A percentile compares a stretch with the other conserved stretches of the same genome.
Conservation (phyloP, 768 basidiomycete species). For the Russula vinacea region DNA sequence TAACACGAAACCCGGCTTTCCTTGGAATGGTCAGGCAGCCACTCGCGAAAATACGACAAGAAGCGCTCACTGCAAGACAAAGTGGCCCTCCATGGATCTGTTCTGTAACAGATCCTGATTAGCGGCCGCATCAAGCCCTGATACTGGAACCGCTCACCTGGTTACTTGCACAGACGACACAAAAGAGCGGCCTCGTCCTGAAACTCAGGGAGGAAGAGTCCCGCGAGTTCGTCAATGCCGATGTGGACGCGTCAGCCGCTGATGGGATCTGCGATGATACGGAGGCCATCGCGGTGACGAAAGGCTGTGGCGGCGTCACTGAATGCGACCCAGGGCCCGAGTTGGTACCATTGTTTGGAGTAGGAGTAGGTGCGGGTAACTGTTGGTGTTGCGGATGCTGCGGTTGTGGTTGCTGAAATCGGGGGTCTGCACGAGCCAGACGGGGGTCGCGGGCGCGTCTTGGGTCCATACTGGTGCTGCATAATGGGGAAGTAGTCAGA, state of each 20-base stretch:
- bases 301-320: slow-evolving; percentile 30
- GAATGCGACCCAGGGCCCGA: slow-evolving; percentile 25
- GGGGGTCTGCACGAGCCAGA: slow-evolving; percentile 66
- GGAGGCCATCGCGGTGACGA: slow-evolving; percentile 27
- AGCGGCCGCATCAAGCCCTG: background rate
- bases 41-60: background rate
- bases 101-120: slow-evolving; percentile 53
- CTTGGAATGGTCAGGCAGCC: slow-evolving; percentile 42
- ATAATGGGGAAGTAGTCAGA: slow-evolving; percentile 25
- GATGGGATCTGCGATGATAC: slow-evolving; percentile 22
- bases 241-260: slow-evolving; percentile 15
- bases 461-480: slow-evolving; percentile 60
- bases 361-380: slow-evolving; percentile 4
- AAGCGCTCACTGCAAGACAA: slow-evolving; percentile 73
- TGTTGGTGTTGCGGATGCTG: slow-evolving; percentile 30
- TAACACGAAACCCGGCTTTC: slow-evolving; percentile 86
- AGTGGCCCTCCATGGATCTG: slow-evolving; percentile 97
- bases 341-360: slow-evolving; percentile 15
- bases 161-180: slow-evolving; percentile 99
- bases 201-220: slow-evolving; percentile 36
- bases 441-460: slow-evolving; percentile 78
- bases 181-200: slow-evolving; percentile 81
- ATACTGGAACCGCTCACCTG: slow-evolving; percentile 57
- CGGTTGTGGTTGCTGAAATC: slow-evolving; percentile 45
- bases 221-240: background rate